Percentiles rank a stretch among this genome's conserved stretches.
phyloP scores from a whole-genome alignment of 306 rosid species.

The Vicia villosa region DNA sequence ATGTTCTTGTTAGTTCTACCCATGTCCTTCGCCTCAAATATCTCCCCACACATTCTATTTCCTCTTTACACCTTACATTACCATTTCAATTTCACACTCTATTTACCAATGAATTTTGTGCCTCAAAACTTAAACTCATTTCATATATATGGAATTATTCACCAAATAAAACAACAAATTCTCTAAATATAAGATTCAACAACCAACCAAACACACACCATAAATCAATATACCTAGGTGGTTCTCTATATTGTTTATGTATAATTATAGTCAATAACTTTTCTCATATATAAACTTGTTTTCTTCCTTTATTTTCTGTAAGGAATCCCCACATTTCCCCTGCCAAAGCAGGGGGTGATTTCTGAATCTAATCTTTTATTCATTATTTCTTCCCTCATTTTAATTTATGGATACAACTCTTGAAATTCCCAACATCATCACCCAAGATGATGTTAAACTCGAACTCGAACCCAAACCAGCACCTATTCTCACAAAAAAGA shows the following conservation, averaged over 20 bases:
- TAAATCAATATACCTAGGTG: constrained; percentile 19
- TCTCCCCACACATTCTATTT: not conserved
- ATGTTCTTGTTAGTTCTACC: not conserved
- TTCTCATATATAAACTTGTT: constrained; percentile 2
- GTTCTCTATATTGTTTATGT: not conserved
- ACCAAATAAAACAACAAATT: not conserved
- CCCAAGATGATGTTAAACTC: not conserved
- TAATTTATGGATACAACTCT: constrained; percentile 32
- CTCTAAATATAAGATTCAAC: constrained; percentile 26
- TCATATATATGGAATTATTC: not conserved
- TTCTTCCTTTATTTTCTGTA: not conserved
- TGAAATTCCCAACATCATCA: not conserved
- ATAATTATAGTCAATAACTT: not conserved
- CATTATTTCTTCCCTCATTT: not conserved
- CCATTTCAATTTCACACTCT: not conserved
- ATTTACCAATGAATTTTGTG: not conserved
- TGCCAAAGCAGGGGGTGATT: constrained; percentile 20
- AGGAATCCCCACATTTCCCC: not conserved
- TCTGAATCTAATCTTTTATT: not conserved
- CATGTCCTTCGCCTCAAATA: not conserved
- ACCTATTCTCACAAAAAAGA: not conserved
- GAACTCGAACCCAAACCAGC: not conserved
- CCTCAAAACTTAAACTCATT: not conserved
- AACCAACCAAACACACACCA: not conserved
- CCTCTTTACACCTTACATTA: not conserved